phyloP scores from a whole-genome alignment of 768 basidiomycete genomes.

The Psilocybe cyanescens region DNA sequence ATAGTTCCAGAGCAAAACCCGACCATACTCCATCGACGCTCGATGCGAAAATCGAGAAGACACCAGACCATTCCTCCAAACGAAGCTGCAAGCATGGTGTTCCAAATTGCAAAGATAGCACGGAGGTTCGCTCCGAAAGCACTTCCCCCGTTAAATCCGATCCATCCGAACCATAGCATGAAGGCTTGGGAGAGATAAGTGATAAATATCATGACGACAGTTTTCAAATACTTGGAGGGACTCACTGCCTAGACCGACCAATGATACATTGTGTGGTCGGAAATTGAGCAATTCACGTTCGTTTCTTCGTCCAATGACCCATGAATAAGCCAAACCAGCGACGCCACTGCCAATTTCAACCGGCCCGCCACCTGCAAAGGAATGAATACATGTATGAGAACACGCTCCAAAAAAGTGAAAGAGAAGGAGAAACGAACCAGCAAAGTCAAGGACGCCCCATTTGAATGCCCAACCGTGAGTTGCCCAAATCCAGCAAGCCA shows the following conservation, averaged over 20 bases:
- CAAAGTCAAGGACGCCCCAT: constrained; percentile 88
- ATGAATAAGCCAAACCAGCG: constrained; percentile 82
- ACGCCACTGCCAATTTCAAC: constrained; percentile 89
- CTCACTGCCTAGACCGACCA: constrained; percentile 78
- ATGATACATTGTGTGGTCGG: constrained; percentile 85
- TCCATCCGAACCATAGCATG: constrained; percentile 87
- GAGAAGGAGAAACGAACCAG: constrained; percentile 50
- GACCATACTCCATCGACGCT: constrained; percentile 86
- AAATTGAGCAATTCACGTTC: constrained; percentile 77
- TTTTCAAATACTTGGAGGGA: constrained; percentile 9
- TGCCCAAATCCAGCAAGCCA: constrained; percentile 88
- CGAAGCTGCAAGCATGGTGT: constrained; percentile 85
- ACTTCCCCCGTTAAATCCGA: constrained; percentile 91
- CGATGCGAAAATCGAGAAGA: constrained; percentile 76
- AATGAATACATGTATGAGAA: constrained; percentile 5
- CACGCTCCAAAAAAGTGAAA: not conserved
- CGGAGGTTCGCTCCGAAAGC: constrained; percentile 89
- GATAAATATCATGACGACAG: not conserved
- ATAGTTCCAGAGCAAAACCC: constrained; percentile 94
- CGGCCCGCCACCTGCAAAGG: constrained; percentile 70
- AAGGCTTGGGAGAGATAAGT: constrained; percentile 43
- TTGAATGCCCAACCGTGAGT: constrained; percentile 82
- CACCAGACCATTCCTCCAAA: constrained; percentile 87
- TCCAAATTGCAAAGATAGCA: constrained; percentile 84
- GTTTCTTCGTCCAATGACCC: constrained; percentile 83